Conservation (phyloP, 768 basidiomycete species). For the Collybia sordida region DNA sequence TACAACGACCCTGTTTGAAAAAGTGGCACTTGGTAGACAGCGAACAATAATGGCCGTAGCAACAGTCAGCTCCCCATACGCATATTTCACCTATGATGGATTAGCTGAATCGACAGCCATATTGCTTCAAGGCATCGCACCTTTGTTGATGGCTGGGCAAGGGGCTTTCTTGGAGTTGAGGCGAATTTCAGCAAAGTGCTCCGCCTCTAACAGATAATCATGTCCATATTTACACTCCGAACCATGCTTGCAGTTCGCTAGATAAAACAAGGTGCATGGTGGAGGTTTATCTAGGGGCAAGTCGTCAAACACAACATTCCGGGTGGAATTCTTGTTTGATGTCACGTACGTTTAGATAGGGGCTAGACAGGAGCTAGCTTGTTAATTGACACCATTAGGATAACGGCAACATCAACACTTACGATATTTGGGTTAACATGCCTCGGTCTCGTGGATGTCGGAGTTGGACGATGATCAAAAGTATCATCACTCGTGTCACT, state of each 20-base stretch:
- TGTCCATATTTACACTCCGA: conserved; percentile 60
- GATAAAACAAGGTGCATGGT: conserved; percentile 67
- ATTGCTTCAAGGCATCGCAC: conserved; percentile 27
- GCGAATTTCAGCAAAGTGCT: conserved; percentile 54
- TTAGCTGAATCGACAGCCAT: conserved; percentile 6
- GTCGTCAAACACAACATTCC: conserved; percentile 16
- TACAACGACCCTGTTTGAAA: conserved; percentile 57
- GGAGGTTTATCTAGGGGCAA: conserved; percentile 52
- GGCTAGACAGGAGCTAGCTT: conserved; percentile 30
- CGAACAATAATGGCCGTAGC: conserved; percentile 54
- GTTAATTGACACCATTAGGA: not conserved
- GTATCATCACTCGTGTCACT: conserved; percentile 45
- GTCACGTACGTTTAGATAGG: conserved; percentile 59
- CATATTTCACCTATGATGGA: conserved; percentile 48
- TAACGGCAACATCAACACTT: conserved; percentile 12
- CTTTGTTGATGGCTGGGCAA: conserved; percentile 59
- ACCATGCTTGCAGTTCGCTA: conserved; percentile 60
- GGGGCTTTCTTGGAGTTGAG: conserved; percentile 61
- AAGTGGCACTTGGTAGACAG: conserved; percentile 41
- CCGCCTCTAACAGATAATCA: conserved; percentile 55
- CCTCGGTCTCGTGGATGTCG: conserved; percentile 37
- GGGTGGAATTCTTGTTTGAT: conserved; percentile 1
- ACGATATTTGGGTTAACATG: conserved; percentile 56
- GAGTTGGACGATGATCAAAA: conserved; percentile 22
- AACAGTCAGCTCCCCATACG: conserved; percentile 59